Percentiles rank a stretch among this genome's conserved stretches.
These are phyloP conservation scores for Aspergillus sp. DNA, from an alignment of 2,329 filamentous ascomycete genomes.

Conservation along the genomic window DNA sequence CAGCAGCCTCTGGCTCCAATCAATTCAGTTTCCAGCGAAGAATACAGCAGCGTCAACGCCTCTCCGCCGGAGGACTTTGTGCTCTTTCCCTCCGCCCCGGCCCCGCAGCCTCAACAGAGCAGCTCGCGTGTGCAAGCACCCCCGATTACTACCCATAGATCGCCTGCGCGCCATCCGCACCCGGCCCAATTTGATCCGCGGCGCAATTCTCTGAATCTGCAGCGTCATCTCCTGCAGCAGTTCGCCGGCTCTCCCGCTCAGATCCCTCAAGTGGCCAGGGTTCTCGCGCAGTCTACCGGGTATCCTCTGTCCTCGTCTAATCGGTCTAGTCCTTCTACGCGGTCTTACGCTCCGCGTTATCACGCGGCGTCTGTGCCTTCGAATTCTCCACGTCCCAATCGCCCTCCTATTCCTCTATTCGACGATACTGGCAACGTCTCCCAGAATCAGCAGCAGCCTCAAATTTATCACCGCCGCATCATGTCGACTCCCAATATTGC, in stretches of 20 bases:
- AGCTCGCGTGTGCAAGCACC: conserved; percentile 27
- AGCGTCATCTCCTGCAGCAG: conserved; percentile 24
- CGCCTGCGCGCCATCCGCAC: conserved; percentile 21
- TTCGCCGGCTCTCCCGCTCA: conserved; percentile 26
- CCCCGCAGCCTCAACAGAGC: conserved; percentile 23
- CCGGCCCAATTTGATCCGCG: conserved; percentile 25
- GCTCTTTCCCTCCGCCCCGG: conserved; percentile 29
- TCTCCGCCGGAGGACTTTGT: conserved; percentile 35
- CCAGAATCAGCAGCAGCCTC: conserved; percentile 20
- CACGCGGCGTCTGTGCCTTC: conserved; percentile 32
- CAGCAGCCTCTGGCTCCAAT: conserved; percentile 34
- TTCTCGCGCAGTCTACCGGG: conserved; percentile 29
- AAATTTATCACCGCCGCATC: conserved; percentile 22
- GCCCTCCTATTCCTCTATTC: conserved; percentile 33
- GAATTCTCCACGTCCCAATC: conserved; percentile 25
- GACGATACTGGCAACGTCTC: conserved; percentile 18
- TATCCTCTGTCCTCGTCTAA: conserved; percentile 30
- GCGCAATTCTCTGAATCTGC: conserved; percentile 28
- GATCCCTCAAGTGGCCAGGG: conserved; percentile 32
- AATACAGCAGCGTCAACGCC: conserved; percentile 22
- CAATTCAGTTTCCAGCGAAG: conserved; percentile 20
- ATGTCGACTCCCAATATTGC: conserved; percentile 32
- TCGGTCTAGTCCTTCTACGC: conserved; percentile 26
- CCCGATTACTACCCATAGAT: conserved; percentile 30
- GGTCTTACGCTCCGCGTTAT: conserved; percentile 21